A percentile compares a stretch with the other conserved stretches of the same genome.
Conservation (phyloP, 2,329 filamentous ascomycete genomes). For the Neofusicoccum sp. region DNA sequence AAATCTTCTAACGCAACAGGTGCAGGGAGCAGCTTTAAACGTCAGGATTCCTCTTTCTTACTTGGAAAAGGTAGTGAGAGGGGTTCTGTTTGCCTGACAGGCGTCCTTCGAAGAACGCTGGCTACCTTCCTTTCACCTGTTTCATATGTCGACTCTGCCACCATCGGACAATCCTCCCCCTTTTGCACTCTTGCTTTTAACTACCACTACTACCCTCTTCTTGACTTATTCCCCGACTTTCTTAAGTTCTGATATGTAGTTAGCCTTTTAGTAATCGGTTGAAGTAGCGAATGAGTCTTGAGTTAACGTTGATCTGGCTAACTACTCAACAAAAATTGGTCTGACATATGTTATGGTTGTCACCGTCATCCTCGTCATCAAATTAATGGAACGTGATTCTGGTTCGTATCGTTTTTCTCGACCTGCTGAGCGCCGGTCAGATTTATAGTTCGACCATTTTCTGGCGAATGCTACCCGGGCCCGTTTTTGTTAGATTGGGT, state of each 20-base stretch:
- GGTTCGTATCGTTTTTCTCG: too few relatives aligned
- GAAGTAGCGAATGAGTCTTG: conserved; percentile 17
- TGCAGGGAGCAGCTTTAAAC: conserved; percentile 16
- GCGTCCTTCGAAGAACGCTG: conserved; percentile 4
- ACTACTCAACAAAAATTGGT: not conserved
- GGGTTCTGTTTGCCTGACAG: conserved; percentile 8
- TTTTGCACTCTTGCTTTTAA: conserved; percentile 3
- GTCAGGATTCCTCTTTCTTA: conserved; percentile 15
- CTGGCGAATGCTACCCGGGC: too few relatives aligned
- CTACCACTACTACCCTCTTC: conserved; percentile 13
- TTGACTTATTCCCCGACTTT: conserved; percentile 19
- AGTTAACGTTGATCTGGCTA: not conserved
- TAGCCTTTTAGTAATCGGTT: conserved; percentile 19
- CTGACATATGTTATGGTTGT: not conserved
- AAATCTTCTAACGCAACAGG: conserved; percentile 19
- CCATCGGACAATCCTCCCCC: not conserved
- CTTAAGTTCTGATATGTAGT: conserved; percentile 18
- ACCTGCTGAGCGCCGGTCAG: too few relatives aligned
- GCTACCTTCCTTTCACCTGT: conserved; percentile 12
- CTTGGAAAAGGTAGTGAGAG: not conserved
- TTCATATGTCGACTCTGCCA: conserved; percentile 14
- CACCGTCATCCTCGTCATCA: too few relatives aligned
- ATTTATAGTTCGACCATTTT: too few relatives aligned
- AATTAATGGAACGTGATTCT: too few relatives aligned
- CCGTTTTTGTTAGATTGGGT: too few relatives aligned